These are phyloP conservation scores for Mycena latifolia DNA, from an alignment of 768 basidiomycete genomes.

Conservation along the genomic window DNA sequence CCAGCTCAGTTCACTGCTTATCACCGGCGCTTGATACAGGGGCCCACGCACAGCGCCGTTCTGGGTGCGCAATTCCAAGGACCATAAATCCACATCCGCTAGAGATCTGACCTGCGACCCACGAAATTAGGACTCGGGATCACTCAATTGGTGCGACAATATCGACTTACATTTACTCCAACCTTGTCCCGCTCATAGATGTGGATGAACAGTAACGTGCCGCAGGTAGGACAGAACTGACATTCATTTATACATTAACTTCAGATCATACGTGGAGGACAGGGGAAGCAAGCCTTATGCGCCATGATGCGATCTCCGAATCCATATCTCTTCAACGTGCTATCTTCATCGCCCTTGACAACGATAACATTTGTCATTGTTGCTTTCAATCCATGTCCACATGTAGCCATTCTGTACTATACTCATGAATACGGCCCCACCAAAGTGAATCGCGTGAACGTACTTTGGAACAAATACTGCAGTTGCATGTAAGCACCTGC, in stretches of 20 bases:
- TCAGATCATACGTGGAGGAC: no score
- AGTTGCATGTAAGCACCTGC: no score
- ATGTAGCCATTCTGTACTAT: slow-evolving; percentile 23
- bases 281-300: slow-evolving; percentile 23
- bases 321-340: slow-evolving; percentile 7
- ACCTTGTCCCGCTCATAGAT: not conserved
- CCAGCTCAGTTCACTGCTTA: no score
- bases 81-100: not conserved
- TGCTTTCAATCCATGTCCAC: not conserved
- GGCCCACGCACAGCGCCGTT: not conserved
- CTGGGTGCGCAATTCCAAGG: not conserved
- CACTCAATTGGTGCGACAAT: no score
- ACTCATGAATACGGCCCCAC: no score
- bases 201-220: slow-evolving; percentile 15
- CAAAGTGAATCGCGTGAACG: no score
- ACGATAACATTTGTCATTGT: not conserved
- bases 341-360: slow-evolving; percentile 15
- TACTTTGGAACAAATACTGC: no score
- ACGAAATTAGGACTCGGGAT: not conserved
- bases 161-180: slow-evolving; percentile 1
- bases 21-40: not conserved
- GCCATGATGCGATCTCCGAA: slow-evolving; percentile 6
- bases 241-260: not conserved
- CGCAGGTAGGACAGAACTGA: slow-evolving; percentile 31
- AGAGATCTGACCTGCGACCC: slow-evolving; percentile 15